Conservation (phyloP, 2,329 filamentous ascomycete genomes). For the Aureobasidium sp. region DNA sequence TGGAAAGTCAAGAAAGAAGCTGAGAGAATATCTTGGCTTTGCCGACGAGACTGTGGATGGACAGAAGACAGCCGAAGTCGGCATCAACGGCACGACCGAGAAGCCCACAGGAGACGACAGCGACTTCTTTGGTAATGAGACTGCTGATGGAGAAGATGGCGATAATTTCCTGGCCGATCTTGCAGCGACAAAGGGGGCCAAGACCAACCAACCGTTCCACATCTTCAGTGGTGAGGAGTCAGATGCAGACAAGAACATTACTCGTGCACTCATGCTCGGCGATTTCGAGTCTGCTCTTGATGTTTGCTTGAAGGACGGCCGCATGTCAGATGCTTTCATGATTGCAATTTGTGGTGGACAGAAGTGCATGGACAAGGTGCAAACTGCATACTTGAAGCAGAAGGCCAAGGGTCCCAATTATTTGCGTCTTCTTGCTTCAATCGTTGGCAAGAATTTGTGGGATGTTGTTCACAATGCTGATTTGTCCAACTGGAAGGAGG, state of each 20-base stretch:
- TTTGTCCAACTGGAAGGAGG: conserved; percentile 88
- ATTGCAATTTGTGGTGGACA: conserved; percentile 95
- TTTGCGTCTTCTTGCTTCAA: conserved; percentile 78
- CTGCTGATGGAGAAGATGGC: conserved; percentile 50
- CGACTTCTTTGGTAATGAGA: conserved; percentile 67
- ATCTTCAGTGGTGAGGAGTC: conserved; percentile 80
- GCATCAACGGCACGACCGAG: conserved; percentile 50
- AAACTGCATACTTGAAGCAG: conserved; percentile 80
- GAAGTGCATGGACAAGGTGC: conserved; percentile 87
- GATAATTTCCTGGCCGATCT: conserved; percentile 85
- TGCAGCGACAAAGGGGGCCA: conserved; percentile 80
- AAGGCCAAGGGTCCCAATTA: conserved; percentile 84
- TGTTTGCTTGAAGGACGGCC: conserved; percentile 71
- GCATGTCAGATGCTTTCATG: conserved; percentile 93
- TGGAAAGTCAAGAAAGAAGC: conserved; percentile 74
- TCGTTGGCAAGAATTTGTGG: conserved; percentile 95
- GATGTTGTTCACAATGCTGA: conserved; percentile 96
- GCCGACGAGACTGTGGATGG: conserved; percentile 48
- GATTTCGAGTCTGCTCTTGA: conserved; percentile 86
- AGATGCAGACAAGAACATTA: conserved; percentile 77
- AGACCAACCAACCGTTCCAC: conserved; percentile 90
- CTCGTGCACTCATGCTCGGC: conserved; percentile 78
- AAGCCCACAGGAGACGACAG: conserved; percentile 31
- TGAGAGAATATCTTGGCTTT: conserved; percentile 89
- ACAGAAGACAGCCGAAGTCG: conserved; percentile 35